Evolutionary conservation across 495 filamentous ascomycete species (phyloP).

Genomic region (Podospora sp.): DNA sequence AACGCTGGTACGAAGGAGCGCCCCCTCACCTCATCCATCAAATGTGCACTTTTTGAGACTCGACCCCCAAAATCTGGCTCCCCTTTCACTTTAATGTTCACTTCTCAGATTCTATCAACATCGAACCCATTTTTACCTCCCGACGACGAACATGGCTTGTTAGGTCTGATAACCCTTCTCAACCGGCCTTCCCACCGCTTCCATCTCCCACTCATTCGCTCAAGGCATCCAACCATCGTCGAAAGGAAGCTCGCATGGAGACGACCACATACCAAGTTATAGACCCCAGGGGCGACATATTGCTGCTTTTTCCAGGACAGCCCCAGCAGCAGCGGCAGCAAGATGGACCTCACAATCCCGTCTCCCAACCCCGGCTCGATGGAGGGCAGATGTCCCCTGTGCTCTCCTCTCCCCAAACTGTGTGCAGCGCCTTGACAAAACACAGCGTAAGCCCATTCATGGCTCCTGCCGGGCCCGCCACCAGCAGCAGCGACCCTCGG

Average conservation of each 20-base stretch:
- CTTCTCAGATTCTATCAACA: not conserved
- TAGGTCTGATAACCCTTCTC: not conserved
- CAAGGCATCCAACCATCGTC: not conserved
- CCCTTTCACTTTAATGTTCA: not conserved
- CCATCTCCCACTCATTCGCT: not conserved
- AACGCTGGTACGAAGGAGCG: not conserved
- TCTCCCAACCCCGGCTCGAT: not conserved
- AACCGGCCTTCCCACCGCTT: not conserved
- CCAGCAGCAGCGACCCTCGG: not conserved
- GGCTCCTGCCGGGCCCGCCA: not conserved
- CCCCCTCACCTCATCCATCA: not conserved
- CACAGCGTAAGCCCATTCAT: not conserved
- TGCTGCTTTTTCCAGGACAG: conserved; percentile 3
- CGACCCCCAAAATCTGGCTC: not conserved
- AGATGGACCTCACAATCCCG: not conserved
- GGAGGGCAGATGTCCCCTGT: not conserved
- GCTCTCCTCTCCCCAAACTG: not conserved
- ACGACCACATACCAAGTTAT: not conserved
- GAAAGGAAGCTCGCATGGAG: not conserved
- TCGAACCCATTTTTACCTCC: not conserved
- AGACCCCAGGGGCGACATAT: conserved; percentile 8
- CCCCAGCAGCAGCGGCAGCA: not conserved
- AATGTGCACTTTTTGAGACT: not conserved
- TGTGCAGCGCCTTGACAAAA: not conserved
- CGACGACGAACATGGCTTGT: not conserved